Evolutionary conservation across 306 rosid genomes (phyloP), one percentile per base, ranked within the genome.

Genomic region (Acacia acuminata): DNA sequence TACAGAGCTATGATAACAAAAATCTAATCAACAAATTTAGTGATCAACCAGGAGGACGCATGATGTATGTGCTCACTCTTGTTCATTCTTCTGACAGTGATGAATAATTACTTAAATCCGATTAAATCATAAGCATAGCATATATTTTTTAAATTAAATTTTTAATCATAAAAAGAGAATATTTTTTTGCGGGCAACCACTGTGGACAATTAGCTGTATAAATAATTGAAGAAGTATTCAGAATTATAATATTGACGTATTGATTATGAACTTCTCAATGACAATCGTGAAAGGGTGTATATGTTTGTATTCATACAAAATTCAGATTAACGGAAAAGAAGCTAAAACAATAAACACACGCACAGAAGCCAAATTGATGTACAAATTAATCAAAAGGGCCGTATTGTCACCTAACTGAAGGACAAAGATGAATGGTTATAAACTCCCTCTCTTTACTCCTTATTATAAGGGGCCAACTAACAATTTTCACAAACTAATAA

Each of bases 311-410:
- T 67, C 47, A 32, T 36, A 47, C 71, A 72, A 63, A 63, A 40
- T 77, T 48, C 75, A 78, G 22, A 56, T 58, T 56, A 71, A 77
- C 24, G 50, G 48, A 32, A 45, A 76, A 68, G 24, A 11, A 65
- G 43, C 24, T 15, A 27, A 27, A 27, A 1, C 27, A 27, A 27
- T 27, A 27, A 1, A 27, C 27, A 27, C 27, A 27, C 27, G 1
- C 27, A 27, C n/a, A n/a, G n/a, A n/a, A 27, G 27, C 27, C 27
- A 27, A 27, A 27, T 27, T 27, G 1, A 27, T 27, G 27, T 27
- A 27, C 27, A 27, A 27, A 27, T 27, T 27, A 27, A 27, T 27
- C 27, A 27, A 27, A 27, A 27, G 27, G 27, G 27, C 27, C 27
- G 27, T 27, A 27, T 27, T 27, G 27, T 27, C 27, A 27, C 27